These are phyloP conservation scores for Fusarium tanahbumbuense DNA, from an alignment of 2,329 filamentous ascomycete genomes.

Conservation along the genomic window DNA sequence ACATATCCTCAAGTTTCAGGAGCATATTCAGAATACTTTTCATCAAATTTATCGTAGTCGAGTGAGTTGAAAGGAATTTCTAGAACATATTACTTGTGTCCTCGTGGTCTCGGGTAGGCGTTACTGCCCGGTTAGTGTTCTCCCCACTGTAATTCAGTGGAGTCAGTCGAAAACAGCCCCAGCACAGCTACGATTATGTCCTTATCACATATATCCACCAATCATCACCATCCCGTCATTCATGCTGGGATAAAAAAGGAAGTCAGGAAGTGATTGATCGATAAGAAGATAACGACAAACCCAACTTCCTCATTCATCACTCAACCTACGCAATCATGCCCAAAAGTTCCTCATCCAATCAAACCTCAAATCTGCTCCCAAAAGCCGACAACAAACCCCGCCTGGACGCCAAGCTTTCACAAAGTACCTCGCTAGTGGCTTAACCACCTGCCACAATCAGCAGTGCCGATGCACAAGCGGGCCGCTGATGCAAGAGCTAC, in stretches of 20 bases:
- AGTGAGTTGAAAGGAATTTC: neutral
- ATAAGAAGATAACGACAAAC: neutral
- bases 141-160: neutral
- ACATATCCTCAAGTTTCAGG: accelerated
- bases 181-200: neutral
- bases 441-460: constrained; percentile 34
- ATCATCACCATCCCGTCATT: accelerated
- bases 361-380: neutral
- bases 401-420: constrained; percentile 27
- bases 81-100: neutral
- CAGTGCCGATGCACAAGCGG: constrained; percentile 34
- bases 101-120: neutral
- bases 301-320: neutral
- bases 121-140: neutral
- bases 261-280: neutral
- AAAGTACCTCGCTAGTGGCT: constrained; percentile 24
- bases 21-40: no score
- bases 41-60: neutral
- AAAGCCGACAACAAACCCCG: constrained; percentile 19
- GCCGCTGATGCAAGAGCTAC: constrained; percentile 20
- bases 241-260: neutral
- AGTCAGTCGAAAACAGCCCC: neutral
- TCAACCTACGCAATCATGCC: neutral
- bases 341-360: constrained; percentile 5
- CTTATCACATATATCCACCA: neutral